Evolutionary conservation across 1,139 yeast species (phyloP), one percentile per base, ranked within the genome.

Genomic region (Blastobotrys ciferrii): DNA sequence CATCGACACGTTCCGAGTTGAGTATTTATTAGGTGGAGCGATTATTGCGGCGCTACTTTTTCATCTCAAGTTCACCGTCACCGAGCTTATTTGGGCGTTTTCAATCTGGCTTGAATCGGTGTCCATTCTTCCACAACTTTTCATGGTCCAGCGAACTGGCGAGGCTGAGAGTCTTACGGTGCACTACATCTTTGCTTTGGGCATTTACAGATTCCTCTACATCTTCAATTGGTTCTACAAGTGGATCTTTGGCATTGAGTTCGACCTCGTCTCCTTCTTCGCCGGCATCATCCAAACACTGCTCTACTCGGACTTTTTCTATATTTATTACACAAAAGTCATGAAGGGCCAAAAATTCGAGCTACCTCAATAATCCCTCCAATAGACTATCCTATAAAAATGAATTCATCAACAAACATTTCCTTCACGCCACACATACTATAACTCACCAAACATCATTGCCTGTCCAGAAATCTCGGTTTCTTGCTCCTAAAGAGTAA

Each of bases 161-260:
- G 86, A 86, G 62, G 94, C 97, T 1, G 87, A 86, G 66, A 79
- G 86, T 54, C 74, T 92, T 61, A 92, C 98, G 13, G 79, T 86
- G 46, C 97, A 92, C 67, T 92, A 92, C 68, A 87, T 92, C 56
- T 89, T 91, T 67, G 96, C 98, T 1, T 74, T 92, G 64, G 98
- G 98, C 13, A 58, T 84, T 6, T 92, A 92, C 73, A 77, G 98
- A 58, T 87, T 89, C 0, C 74, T 92, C 50, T 92, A 92, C 68
- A 81, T 92, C 58, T 94, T 96, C 57, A 92, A 91, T 70, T 92
- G 98, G 98, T 69, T 89, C 58, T 91, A 89, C 76, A 81, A 98
- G 66, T 88, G 84, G 70, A 74, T 73, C 56, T 69, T 78, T 14
- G 92, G 85, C 58, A 78, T 76, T 35, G 78, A 80, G 59, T 76